A percentile compares a stretch with the other conserved stretches of the same genome.
Conservation (phyloP, 441 rosid genomes). For the Theobroma grandiflorum region DNA sequence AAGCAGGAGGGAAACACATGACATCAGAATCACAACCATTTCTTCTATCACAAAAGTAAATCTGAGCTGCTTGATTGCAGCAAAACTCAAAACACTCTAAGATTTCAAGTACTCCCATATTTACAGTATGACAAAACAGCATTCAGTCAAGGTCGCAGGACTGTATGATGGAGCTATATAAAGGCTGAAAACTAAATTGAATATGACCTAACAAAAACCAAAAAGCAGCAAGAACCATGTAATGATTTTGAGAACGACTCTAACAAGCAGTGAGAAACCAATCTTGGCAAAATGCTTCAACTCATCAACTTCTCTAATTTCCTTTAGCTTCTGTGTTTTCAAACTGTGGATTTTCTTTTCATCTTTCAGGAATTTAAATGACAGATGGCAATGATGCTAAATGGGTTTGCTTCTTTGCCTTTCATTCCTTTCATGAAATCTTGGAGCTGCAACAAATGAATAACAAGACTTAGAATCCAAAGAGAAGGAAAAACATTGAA, state of each 20-base stretch:
- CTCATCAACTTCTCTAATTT: conserved; percentile 38
- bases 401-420: conserved; percentile 62
- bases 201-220: conserved; percentile 44
- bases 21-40: conserved; percentile 33
- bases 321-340: conserved; percentile 43
- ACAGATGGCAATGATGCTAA: conserved; percentile 37
- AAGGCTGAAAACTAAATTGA: conserved; percentile 35
- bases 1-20: conserved; percentile 10
- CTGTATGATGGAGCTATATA: conserved; percentile 39
- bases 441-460: conserved; percentile 59
- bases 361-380: conserved; percentile 28
- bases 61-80: conserved; percentile 45
- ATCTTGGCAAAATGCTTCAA: conserved; percentile 32
- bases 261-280: conserved; percentile 31
- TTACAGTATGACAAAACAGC: conserved; percentile 81
- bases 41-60: conserved; percentile 29
- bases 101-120: conserved; percentile 60
- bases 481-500: background rate
- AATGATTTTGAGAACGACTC: conserved; percentile 35
- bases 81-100: conserved; percentile 52
- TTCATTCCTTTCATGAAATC: conserved; percentile 61
- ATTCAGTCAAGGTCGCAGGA: conserved; percentile 52
- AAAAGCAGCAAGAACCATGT: conserved; percentile 44
- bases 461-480: conserved; percentile 20
- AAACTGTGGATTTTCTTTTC: conserved; percentile 43